phyloP scores from a whole-genome alignment of 208 protist species.

The Wallacemonas sp. region DNA sequence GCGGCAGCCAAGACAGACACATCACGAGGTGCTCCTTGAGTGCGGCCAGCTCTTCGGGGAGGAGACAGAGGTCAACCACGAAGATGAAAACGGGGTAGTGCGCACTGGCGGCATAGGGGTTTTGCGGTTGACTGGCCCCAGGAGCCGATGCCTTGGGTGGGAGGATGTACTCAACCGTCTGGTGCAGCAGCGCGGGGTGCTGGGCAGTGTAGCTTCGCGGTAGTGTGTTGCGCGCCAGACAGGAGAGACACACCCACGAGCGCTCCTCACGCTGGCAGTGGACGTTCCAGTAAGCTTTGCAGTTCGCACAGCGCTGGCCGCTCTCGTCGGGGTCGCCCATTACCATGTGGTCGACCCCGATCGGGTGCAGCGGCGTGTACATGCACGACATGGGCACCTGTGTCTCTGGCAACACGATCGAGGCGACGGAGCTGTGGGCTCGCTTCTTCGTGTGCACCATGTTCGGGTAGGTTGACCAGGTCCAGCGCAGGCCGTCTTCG shows the following conservation, averaged over 20 bases:
- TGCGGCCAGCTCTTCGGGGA: constrained; percentile 86
- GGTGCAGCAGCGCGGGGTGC: constrained; percentile 63
- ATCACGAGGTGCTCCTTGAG: constrained; percentile 92
- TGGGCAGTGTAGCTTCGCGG: constrained; percentile 36
- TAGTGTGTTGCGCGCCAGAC: constrained; percentile 62
- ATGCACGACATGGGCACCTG: constrained; percentile 88
- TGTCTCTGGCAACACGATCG: constrained; percentile 70
- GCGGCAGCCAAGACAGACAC: constrained; percentile 93
- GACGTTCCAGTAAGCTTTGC: constrained; percentile 60
- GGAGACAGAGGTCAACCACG: constrained; percentile 96
- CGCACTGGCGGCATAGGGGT: not conserved
- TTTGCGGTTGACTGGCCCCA: not conserved
- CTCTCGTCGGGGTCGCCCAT: constrained; percentile 31
- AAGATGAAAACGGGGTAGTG: constrained; percentile 83
- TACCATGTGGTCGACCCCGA: constrained; percentile 45
- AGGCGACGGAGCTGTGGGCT: constrained; percentile 27
- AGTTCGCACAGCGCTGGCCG: constrained; percentile 58
- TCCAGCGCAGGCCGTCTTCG: constrained; percentile 83
- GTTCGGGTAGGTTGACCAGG: constrained; percentile 85
- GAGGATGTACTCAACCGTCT: constrained; percentile 88
- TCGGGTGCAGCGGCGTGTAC: constrained; percentile 76
- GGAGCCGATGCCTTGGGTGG: not conserved
- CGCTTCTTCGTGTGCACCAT: constrained; percentile 36
- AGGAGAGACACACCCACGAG: constrained; percentile 82
- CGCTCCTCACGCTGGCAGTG: constrained; percentile 66